A percentile compares a stretch with the other conserved stretches of the same genome.
These are phyloP conservation scores for Ustilago vetiveriae DNA, from an alignment of 1,284 basidiomycete species.

Conservation along the genomic window DNA sequence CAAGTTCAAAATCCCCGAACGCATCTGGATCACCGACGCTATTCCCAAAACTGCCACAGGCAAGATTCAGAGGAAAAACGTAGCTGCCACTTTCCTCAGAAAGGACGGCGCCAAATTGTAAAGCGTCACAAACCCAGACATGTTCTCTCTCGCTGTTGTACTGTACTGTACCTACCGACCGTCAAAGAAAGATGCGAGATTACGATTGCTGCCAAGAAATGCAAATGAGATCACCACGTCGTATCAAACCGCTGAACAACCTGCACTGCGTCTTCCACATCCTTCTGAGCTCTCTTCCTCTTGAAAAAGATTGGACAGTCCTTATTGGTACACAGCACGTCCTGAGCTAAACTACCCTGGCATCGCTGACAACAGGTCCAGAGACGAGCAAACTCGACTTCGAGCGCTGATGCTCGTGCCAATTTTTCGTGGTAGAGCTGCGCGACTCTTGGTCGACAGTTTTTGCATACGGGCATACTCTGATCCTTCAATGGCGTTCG, in stretches of 20 bases:
- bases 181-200: no score
- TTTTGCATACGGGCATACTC: conserved; percentile 62
- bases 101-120: conserved; percentile 50
- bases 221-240: conserved; percentile 29
- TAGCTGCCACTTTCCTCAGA: conserved; percentile 56
- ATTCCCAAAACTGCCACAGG: conserved; percentile 68
- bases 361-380: conserved; percentile 67
- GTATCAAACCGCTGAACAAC: conserved; percentile 59
- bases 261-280: conserved; percentile 55
- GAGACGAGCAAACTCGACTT: conserved; percentile 64
- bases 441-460: conserved; percentile 57
- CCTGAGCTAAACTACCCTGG: conserved; percentile 71
- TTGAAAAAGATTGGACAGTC: conserved; percentile 99
- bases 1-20: conserved; percentile 68
- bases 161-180: no score
- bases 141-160: neutral
- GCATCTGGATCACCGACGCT: conserved; percentile 66
- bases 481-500: conserved; percentile 63
- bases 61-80: conserved; percentile 64
- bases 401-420: conserved; percentile 50
- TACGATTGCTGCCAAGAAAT: neutral
- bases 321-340: conserved; percentile 93
- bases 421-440: conserved; percentile 65
- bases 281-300: conserved; percentile 70
- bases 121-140: neutral